Conservation (phyloP, 441 rosid genomes). For the Pelargonium citronellum region DNA sequence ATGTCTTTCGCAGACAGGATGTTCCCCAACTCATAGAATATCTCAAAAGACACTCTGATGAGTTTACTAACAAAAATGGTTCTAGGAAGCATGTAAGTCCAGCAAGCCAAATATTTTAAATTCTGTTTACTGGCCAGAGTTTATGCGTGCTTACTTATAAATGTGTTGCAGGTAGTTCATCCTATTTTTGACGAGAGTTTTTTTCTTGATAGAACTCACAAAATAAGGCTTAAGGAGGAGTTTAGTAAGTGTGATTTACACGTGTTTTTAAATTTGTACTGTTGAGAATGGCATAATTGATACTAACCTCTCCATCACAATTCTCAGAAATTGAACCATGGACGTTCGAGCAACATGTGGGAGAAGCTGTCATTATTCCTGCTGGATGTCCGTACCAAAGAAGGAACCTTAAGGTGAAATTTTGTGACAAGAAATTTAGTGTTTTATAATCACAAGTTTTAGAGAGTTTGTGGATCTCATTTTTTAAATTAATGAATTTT, state of each 20-base stretch:
- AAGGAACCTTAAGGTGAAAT: conserved; percentile 65
- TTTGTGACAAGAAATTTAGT: not conserved
- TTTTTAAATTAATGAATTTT: not conserved
- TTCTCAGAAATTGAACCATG: conserved; percentile 83
- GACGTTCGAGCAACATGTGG: conserved; percentile 88
- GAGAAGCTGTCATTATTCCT: conserved; percentile 91
- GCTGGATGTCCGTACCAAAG: conserved; percentile 95
- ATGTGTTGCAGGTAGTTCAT: conserved; percentile 57
- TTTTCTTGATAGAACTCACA: conserved; percentile 71
- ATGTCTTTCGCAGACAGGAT: conserved; percentile 86
- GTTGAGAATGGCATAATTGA: conserved; percentile 2
- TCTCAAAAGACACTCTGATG: conserved; percentile 54
- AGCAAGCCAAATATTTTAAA: not conserved
- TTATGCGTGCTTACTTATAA: conserved; percentile 21
- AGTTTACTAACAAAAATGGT: conserved; percentile 41
- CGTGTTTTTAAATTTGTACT: not conserved
- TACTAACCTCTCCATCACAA: conserved; percentile 5
- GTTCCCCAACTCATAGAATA: conserved; percentile 76
- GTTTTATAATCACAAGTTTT: not conserved
- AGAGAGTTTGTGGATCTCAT: not conserved
- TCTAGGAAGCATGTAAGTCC: conserved; percentile 49
- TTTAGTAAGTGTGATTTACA: conserved; percentile 47
- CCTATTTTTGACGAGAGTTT: conserved; percentile 79
- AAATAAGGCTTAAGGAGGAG: conserved; percentile 80
- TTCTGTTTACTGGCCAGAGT: conserved; percentile 18